Percentiles rank a stretch among this genome's conserved stretches.
phyloP scores from a whole-genome alignment of 495 filamentous ascomycete species.

The Recurvomyces mirabilis region DNA sequence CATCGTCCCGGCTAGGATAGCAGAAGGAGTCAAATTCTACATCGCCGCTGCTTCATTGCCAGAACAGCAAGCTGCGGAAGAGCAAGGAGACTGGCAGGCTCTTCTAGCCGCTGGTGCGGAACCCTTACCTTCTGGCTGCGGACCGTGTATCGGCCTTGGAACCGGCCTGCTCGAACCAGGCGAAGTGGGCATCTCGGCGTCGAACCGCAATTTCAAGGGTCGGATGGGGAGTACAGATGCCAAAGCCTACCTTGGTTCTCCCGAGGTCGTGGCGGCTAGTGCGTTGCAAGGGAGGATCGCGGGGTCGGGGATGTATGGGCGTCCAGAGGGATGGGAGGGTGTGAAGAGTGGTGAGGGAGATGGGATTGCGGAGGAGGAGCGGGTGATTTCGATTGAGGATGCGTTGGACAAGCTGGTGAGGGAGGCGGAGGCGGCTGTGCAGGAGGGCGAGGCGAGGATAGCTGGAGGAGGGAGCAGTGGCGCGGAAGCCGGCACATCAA shows the following conservation, averaged over 20 bases:
- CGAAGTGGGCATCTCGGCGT: constrained; percentile 80
- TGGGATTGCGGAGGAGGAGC: constrained; percentile 49
- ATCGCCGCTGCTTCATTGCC: constrained; percentile 76
- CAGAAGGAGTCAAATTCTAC: constrained; percentile 73
- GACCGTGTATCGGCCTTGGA: constrained; percentile 83
- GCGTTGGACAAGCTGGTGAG: constrained; percentile 57
- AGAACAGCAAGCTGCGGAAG: constrained; percentile 72
- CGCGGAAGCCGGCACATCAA: constrained; percentile 2
- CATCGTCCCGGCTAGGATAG: constrained; percentile 53
- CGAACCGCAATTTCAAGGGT: constrained; percentile 89
- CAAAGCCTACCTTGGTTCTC: constrained; percentile 78
- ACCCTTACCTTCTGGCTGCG: constrained; percentile 68
- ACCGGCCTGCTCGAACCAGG: constrained; percentile 72
- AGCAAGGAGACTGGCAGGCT: constrained; percentile 75
- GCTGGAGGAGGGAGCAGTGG: constrained; percentile 5
- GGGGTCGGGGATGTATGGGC: constrained; percentile 71
- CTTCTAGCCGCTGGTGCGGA: constrained; percentile 71
- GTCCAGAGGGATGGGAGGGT: constrained; percentile 52
- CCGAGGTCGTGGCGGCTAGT: constrained; percentile 85
- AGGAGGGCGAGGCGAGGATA: constrained; percentile 11
- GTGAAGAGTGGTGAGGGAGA: constrained; percentile 62
- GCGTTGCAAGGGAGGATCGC: constrained; percentile 66
- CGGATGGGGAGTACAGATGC: constrained; percentile 78
- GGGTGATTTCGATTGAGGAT: constrained; percentile 51
- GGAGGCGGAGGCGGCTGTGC: constrained; percentile 52